phyloP scores from a whole-genome alignment of 129 eudicot genomes.

The Apium graveolens region DNA sequence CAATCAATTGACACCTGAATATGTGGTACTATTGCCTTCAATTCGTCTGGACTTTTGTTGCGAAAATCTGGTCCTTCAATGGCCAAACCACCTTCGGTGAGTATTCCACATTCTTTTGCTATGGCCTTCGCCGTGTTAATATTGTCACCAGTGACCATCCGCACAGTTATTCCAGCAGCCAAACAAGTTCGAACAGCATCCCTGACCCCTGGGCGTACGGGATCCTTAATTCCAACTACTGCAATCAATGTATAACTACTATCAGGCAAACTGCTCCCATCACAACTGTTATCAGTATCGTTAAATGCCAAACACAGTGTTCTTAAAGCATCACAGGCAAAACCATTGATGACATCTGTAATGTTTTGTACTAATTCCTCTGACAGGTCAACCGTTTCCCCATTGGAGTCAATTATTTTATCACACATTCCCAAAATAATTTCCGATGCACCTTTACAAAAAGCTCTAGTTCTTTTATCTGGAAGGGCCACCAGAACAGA shows the following conservation, averaged over 20 bases:
- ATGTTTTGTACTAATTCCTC: constrained; percentile 35
- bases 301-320: constrained; percentile 54
- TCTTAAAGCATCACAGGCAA: constrained; percentile 55
- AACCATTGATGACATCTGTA: constrained; percentile 36
- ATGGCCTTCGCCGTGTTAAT: constrained; percentile 64
- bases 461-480: constrained; percentile 49
- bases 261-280: constrained; percentile 27
- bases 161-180: constrained; percentile 54
- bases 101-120: constrained; percentile 70
- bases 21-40: constrained; percentile 41
- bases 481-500: constrained; percentile 71
- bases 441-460: constrained; percentile 91
- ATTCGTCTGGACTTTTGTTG: constrained; percentile 32
- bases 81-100: constrained; percentile 53
- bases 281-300: constrained; percentile 28
- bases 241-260: constrained; percentile 45
- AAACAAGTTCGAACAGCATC: constrained; percentile 51
- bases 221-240: constrained; percentile 55
- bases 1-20: constrained; percentile 34
- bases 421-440: constrained; percentile 58
- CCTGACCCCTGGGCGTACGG: constrained; percentile 60
- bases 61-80: constrained; percentile 66
- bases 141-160: constrained; percentile 68
- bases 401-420: constrained; percentile 37
- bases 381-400: constrained; percentile 37